These are phyloP conservation scores for Magnaporthiopsis incrustans DNA, from an alignment of 2,329 filamentous ascomycete species.

Conservation along the genomic window DNA sequence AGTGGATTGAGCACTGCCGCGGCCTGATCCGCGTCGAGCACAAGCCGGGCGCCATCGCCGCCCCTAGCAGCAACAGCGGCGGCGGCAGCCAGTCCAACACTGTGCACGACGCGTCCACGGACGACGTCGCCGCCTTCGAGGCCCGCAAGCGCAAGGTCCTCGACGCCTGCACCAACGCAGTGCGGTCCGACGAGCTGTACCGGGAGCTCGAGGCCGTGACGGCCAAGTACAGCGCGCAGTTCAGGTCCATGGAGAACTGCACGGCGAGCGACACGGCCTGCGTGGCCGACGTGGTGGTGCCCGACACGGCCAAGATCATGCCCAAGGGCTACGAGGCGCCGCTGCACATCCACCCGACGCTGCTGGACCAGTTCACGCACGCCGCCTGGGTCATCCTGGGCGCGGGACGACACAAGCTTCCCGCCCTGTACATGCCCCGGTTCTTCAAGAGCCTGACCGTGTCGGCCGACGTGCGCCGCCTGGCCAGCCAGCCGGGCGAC, in stretches of 20 bases:
- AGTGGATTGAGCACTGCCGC: slow-evolving; percentile 22
- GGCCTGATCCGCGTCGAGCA: slow-evolving; percentile 15
- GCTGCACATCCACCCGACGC: slow-evolving; percentile 35
- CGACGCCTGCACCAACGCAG: neutral
- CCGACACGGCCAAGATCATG: slow-evolving; percentile 37
- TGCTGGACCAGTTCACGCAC: slow-evolving; percentile 29
- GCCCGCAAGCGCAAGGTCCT: neutral
- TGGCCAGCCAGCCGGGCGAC: slow-evolving; percentile 16
- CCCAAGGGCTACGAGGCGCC: slow-evolving; percentile 33
- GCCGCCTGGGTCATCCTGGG: slow-evolving; percentile 11
- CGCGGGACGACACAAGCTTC: slow-evolving; percentile 19
- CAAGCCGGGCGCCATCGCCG: neutral
- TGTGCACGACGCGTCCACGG: slow-evolving; percentile 5
- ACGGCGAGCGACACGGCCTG: slow-evolving; percentile 16
- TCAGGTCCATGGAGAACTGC: slow-evolving; percentile 15
- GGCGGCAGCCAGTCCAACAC: slow-evolving; percentile 7
- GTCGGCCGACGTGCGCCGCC: slow-evolving; percentile 15
- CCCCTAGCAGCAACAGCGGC: neutral
- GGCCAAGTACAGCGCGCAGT: slow-evolving; percentile 11
- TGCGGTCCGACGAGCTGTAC: slow-evolving; percentile 9
- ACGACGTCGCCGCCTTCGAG: slow-evolving; percentile 1
- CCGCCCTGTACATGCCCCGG: slow-evolving; percentile 28
- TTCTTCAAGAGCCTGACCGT: slow-evolving; percentile 25
- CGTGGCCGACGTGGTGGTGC: slow-evolving; percentile 27
- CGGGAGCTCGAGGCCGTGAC: slow-evolving; percentile 12